phyloP scores from a whole-genome alignment of 257 asterid species.

The Rehmannia glutinosa region DNA sequence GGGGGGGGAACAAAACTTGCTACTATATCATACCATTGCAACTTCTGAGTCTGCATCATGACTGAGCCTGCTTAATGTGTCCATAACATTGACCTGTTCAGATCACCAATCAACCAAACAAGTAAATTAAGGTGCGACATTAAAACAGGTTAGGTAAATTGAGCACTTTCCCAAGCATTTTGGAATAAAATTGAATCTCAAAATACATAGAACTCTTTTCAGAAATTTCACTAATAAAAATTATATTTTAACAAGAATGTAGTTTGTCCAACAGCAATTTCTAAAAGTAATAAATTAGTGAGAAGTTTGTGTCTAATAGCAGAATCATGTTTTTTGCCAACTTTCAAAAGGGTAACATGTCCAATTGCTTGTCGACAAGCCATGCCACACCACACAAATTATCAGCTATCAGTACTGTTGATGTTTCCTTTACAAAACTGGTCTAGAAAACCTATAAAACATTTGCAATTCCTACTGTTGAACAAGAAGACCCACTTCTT shows the following conservation, averaged over 20 bases:
- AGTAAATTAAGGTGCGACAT: neutral
- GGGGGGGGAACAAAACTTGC: no score
- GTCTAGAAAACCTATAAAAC: neutral
- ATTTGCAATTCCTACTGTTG: neutral
- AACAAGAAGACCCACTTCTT: neutral
- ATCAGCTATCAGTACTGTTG: neutral
- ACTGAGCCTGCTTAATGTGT: conserved; percentile 97
- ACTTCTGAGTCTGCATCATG: conserved; percentile 97
- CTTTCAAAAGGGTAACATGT: neutral
- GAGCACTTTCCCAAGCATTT: neutral
- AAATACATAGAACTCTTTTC: neutral
- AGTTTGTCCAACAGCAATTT: no score
- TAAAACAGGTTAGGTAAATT: neutral
- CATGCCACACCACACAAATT: neutral
- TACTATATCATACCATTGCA: no score
- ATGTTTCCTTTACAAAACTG: neutral
- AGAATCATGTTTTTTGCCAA: neutral
- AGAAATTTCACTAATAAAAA: neutral
- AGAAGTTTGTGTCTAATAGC: neutral
- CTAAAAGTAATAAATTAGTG: neutral
- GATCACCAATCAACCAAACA: conserved; percentile 20
- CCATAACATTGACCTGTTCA: conserved; percentile 95
- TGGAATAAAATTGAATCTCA: neutral
- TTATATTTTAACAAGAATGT: neutral
- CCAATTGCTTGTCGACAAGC: neutral